Percentiles rank a stretch among this genome's conserved stretches.
phyloP scores from a whole-genome alignment of 768 basidiomycete genomes.

The Termitomyces sp. region DNA sequence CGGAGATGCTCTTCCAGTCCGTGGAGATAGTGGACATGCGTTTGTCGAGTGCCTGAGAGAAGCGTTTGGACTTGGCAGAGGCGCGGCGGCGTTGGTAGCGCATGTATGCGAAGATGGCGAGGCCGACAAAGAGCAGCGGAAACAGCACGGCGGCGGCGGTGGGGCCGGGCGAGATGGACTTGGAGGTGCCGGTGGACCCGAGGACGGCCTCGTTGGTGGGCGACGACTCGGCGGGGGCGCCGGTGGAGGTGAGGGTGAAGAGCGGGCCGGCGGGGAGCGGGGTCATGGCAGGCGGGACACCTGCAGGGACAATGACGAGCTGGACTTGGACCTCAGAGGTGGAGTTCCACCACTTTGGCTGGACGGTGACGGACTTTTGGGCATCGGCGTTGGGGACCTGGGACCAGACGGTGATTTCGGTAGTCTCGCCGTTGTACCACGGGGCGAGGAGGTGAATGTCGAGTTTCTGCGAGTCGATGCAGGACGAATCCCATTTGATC shows the following conservation, averaged over 20 bases:
- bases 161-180: conserved; percentile 38
- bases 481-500: conserved; percentile 62
- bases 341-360: conserved; percentile 70
- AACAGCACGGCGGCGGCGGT: conserved; percentile 65
- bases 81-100: conserved; percentile 43
- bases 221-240: conserved; percentile 30
- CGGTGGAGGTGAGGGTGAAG: conserved; percentile 57
- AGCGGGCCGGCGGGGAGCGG: conserved; percentile 61
- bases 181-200: conserved; percentile 24
- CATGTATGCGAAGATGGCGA: conserved; percentile 44
- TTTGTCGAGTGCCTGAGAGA: conserved; percentile 65
- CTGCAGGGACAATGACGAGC: conserved; percentile 49
- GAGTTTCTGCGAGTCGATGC: conserved; percentile 41
- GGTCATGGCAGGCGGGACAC: conserved; percentile 43
- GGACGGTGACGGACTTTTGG: conserved; percentile 40
- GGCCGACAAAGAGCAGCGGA: conserved; percentile 48
- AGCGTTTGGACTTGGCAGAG: conserved; percentile 49
- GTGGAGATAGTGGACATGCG: conserved; percentile 79
- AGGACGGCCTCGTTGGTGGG: conserved; percentile 23
- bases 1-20: conserved; percentile 72
- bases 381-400: conserved; percentile 44
- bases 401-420: conserved; percentile 49
- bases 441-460: conserved; percentile 71
- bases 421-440: conserved; percentile 27
- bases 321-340: conserved; percentile 46